Evolutionary conservation across 2,329 filamentous ascomycete species (phyloP).

Genomic region (Epichloe sp.): DNA sequence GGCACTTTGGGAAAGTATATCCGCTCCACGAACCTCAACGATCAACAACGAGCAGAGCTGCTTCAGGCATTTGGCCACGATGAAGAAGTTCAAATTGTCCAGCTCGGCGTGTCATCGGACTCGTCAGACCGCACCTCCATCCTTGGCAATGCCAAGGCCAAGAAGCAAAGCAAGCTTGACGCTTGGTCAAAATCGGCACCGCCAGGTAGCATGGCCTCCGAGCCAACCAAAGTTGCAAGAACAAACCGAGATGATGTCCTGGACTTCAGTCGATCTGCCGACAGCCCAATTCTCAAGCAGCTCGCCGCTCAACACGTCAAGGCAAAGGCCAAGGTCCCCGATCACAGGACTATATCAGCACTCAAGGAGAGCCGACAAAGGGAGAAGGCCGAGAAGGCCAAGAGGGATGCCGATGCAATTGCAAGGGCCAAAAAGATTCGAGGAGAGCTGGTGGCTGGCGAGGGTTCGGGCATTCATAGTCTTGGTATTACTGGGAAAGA

Average conservation of each 20-base stretch:
- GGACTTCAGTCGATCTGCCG: conserved; percentile 32
- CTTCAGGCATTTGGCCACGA: conserved; percentile 47
- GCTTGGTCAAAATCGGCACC: conserved; percentile 43
- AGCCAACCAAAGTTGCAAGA: conserved; percentile 14
- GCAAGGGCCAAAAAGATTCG: conserved; percentile 46
- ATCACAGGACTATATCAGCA: conserved; percentile 25
- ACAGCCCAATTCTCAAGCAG: conserved; percentile 33
- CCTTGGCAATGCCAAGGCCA: conserved; percentile 23
- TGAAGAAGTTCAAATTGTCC: conserved; percentile 38
- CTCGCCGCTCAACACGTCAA: conserved; percentile 26
- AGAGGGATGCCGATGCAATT: conserved; percentile 57
- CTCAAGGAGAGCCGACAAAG: conserved; percentile 61
- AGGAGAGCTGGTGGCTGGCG: conserved; percentile 37
- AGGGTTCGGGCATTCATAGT: conserved; percentile 64
- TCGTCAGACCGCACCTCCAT: conserved; percentile 9
- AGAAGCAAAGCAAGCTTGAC: conserved; percentile 49
- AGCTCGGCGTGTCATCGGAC: conserved; percentile 21
- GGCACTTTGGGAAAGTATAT: conserved; percentile 38
- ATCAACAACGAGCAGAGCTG: conserved; percentile 75
- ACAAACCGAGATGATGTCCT: conserved; percentile 34
- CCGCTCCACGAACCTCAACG: conserved; percentile 66
- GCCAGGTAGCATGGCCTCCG: conserved; percentile 11
- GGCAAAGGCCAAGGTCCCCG: conserved; percentile 17
- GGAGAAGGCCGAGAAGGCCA: conserved; percentile 62
- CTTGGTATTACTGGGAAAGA: conserved; percentile 67